phyloP scores from a whole-genome alignment of 371 early-diverging fungal genomes.

The Saksenaea vasiformis region DNA sequence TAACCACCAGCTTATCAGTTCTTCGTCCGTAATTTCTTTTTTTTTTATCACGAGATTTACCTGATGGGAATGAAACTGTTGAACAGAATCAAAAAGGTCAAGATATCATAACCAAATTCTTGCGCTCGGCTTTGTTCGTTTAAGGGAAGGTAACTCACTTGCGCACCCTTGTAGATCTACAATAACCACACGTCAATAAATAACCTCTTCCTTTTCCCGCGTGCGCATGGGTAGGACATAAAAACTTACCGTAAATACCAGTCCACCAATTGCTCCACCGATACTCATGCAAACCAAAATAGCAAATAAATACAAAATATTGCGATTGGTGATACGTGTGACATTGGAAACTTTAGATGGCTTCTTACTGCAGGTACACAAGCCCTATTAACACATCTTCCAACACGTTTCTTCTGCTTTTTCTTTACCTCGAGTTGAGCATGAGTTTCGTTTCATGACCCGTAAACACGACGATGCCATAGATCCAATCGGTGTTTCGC shows the following conservation, averaged over 20 bases:
- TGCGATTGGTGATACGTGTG: slow-evolving; percentile 89
- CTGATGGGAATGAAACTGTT: slow-evolving; percentile 92
- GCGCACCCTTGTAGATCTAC: slow-evolving; percentile 38
- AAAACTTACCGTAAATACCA: slow-evolving; percentile 53
- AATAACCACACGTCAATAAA: neutral
- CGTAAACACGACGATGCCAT: slow-evolving; percentile 84
- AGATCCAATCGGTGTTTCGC: slow-evolving; percentile 86
- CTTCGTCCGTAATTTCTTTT: neutral
- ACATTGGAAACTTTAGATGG: slow-evolving; percentile 60
- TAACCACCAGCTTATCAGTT: slow-evolving; percentile 15
- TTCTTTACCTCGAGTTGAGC: slow-evolving; percentile 72
- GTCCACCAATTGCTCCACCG: slow-evolving; percentile 79
- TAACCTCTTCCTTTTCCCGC: neutral
- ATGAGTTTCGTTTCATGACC: slow-evolving; percentile 92
- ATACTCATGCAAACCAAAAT: slow-evolving; percentile 85
- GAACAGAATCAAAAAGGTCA: slow-evolving; percentile 88
- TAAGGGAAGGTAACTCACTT: slow-evolving; percentile 45
- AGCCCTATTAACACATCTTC: neutral
- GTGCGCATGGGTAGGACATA: neutral
- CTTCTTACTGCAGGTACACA: slow-evolving; percentile 36
- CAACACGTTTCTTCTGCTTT: neutral
- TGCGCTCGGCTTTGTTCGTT: slow-evolving; percentile 25
- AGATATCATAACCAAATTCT: slow-evolving; percentile 72
- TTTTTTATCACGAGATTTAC: slow-evolving; percentile 21
- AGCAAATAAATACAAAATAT: slow-evolving; percentile 89